Conservation (phyloP, 2,329 filamentous ascomycete species). For the Cercospora canescens region DNA sequence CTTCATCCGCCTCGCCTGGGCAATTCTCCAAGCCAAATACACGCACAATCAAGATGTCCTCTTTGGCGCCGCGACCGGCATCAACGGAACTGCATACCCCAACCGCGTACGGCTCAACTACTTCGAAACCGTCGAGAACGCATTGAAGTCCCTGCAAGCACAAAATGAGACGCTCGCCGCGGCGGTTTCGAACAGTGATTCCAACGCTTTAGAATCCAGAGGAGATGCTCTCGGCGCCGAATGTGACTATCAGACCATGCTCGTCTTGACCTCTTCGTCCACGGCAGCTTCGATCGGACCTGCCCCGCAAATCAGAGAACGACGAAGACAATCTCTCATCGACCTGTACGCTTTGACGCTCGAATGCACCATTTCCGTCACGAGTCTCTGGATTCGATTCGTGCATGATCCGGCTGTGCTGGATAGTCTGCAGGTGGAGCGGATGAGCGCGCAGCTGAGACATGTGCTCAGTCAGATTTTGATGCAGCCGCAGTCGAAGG, state of each 20-base stretch:
- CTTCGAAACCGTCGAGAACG: not conserved
- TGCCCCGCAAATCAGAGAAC: not conserved
- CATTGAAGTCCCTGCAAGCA: not conserved
- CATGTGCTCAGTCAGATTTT: slow-evolving; percentile 14
- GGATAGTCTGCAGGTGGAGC: slow-evolving; percentile 1
- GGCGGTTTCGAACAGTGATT: not conserved
- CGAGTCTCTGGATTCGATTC: slow-evolving; percentile 5
- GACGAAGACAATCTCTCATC: slow-evolving; percentile 1
- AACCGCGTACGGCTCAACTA: not conserved
- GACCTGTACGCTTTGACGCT: slow-evolving; percentile 5
- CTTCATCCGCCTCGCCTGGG: slow-evolving; percentile 16
- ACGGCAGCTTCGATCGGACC: not conserved
- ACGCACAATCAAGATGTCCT: slow-evolving; percentile 13
- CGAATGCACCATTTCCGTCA: slow-evolving; percentile 12
- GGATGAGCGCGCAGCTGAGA: slow-evolving; percentile 7
- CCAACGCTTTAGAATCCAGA: not conserved
- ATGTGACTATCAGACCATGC: slow-evolving; percentile 57
- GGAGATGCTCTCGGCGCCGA: slow-evolving; percentile 31
- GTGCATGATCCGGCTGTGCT: slow-evolving; percentile 9
- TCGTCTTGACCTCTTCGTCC: slow-evolving; percentile 34
- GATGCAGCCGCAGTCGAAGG: slow-evolving; percentile 9
- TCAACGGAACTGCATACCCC: slow-evolving; percentile 3
- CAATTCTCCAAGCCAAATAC: slow-evolving; percentile 10
- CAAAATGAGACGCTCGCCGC: not conserved
- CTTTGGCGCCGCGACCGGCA: slow-evolving; percentile 11